Evolutionary conservation across 2,329 filamentous ascomycete genomes (phyloP), one percentile per base, ranked within the genome.

Genomic region (Botrytis porri): DNA sequence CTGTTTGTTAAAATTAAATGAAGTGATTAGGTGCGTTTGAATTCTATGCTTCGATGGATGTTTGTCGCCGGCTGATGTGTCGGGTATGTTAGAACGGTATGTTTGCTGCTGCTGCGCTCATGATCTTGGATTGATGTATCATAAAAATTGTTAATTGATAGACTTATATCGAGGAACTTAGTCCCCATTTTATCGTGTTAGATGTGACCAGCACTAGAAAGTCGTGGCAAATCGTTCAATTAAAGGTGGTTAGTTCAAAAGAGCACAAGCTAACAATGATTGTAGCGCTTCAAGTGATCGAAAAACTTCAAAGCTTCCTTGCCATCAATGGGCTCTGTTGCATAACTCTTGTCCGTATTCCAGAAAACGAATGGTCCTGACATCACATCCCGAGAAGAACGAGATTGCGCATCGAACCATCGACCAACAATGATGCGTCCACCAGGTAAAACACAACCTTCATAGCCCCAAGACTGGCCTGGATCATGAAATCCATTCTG

Each of bases 381-480:
- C 29, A 72, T 72, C 32, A 70, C 75, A 8, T 64, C 43, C 18
- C 61, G n/a, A 20, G 37, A 37, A 32, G 73, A 54, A 32, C 70
- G 48, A 51, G 62, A 72, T 14, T 70, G 35, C 3, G 74, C 72
- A 82, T 74, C 81, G 84, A 80, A 86, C 86, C 86, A 89, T 39
- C 83, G 80, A 18, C 85, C 86, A 69, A 86, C 69, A 78, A 87
- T 84, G 57, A 86, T 82, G 39, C 82, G 81, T 1, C 82, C 82
- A 7, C 85, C 84, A 4, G 85, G 85, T 7, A 86, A 74, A 20
- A 87, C 79, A 35, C 83, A 78, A 0, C 83, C 85, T 77, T 87
- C 85, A 72, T 86, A 87, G 6, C 80, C 83, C 78, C 83, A 84
- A 2, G 83, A 78, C 75, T 81, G 82, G 29, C 77, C 73, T 20